Percentiles rank a stretch among this genome's conserved stretches.
Conservation (phyloP, 805 yeast species). For the Pichia thaimueangensis region DNA sequence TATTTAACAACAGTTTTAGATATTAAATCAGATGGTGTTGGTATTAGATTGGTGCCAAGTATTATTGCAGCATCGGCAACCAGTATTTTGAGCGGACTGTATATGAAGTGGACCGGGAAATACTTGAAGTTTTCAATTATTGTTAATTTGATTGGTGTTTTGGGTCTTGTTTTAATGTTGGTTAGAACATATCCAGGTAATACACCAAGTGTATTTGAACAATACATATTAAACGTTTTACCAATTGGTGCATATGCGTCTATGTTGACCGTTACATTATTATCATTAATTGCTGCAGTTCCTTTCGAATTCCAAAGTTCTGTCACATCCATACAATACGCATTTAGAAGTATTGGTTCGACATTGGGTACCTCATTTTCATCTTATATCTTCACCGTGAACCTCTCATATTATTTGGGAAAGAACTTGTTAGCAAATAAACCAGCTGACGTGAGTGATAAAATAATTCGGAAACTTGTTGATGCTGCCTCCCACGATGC, state of each 20-base stretch:
- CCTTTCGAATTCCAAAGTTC: constrained; percentile 62
- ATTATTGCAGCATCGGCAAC: constrained; percentile 54
- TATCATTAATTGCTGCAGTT: constrained; percentile 67
- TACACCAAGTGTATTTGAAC: constrained; percentile 29
- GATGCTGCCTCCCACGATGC: constrained; percentile 49
- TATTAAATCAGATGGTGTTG: constrained; percentile 50
- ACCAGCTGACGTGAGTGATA: constrained; percentile 32
- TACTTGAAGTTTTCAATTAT: constrained; percentile 43
- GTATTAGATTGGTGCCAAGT: constrained; percentile 53
- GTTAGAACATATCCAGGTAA: constrained; percentile 20
- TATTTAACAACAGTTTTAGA: constrained; percentile 51
- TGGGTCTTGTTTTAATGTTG: constrained; percentile 34
- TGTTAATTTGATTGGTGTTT: constrained; percentile 36
- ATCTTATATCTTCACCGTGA: constrained; percentile 52
- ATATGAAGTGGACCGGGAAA: constrained; percentile 58
- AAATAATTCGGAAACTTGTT: constrained; percentile 39
- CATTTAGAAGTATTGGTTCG: constrained; percentile 61
- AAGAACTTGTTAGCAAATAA: constrained; percentile 28
- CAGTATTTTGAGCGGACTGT: constrained; percentile 56
- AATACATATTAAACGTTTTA: constrained; percentile 37
- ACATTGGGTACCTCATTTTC: constrained; percentile 60
- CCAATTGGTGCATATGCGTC: constrained; percentile 54
- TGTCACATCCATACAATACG: constrained; percentile 59
- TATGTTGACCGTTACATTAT: constrained; percentile 56
- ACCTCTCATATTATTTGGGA: constrained; percentile 30